Evolutionary conservation across 2,329 filamentous ascomycete genomes (phyloP).

Genomic region (Lasiodiplodia theobromae): DNA sequence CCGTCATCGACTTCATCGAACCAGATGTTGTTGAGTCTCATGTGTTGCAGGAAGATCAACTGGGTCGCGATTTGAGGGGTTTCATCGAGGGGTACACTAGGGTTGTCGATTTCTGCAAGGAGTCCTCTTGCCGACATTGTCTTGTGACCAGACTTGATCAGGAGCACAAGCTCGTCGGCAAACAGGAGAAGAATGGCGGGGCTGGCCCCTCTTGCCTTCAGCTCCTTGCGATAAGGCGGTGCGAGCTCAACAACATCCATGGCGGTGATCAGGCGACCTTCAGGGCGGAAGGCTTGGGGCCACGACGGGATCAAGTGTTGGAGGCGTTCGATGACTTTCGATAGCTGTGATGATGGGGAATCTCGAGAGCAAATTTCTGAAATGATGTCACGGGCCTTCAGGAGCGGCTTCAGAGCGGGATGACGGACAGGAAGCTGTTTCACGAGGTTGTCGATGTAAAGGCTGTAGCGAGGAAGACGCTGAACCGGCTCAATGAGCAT

Average conservation of each 20-base stretch:
- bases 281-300: constrained; percentile 74
- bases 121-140: constrained; percentile 77
- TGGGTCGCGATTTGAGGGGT: constrained; percentile 52
- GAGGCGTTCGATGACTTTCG: constrained; percentile 75
- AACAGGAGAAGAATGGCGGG: constrained; percentile 83
- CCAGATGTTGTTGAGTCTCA: constrained; percentile 72
- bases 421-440: constrained; percentile 85
- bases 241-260: constrained; percentile 80
- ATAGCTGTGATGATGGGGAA: constrained; percentile 71
- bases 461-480: constrained; percentile 88
- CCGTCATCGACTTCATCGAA: constrained; percentile 66
- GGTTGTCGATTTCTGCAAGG: constrained; percentile 84
- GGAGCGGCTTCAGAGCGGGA: constrained; percentile 80
- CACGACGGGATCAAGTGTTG: constrained; percentile 79
- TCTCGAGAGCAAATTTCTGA: constrained; percentile 97
- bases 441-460: constrained; percentile 95
- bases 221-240: constrained; percentile 69
- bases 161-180: constrained; percentile 77
- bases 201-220: constrained; percentile 47
- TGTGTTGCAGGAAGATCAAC: constrained; percentile 76
- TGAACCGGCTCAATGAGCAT: constrained; percentile 96
- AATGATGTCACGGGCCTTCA: constrained; percentile 91
- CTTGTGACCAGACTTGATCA: constrained; percentile 72
- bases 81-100: constrained; percentile 58
- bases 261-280: constrained; percentile 80